Conservation (phyloP, 768 basidiomycete genomes). For the Xerocomus brunneocitrinus region DNA sequence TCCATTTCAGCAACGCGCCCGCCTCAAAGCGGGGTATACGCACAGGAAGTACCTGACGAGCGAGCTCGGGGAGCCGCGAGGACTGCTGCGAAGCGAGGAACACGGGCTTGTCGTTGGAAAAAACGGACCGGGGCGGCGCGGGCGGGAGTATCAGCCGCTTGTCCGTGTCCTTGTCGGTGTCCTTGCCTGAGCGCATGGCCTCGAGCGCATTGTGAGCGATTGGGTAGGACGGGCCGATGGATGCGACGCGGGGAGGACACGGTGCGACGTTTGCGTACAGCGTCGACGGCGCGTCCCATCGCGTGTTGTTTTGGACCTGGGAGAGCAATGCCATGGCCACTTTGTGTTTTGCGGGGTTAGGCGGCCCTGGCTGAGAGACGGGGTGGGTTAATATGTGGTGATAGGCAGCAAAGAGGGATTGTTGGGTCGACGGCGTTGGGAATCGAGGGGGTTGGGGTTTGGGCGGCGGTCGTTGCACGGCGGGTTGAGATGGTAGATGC, state of each 20-base stretch:
- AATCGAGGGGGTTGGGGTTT: slow-evolving; percentile 27
- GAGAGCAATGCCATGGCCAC: slow-evolving; percentile 69
- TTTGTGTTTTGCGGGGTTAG: slow-evolving; percentile 64
- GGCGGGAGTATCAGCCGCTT: slow-evolving; percentile 31
- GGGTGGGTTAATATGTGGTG: slow-evolving; percentile 76
- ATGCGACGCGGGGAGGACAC: slow-evolving; percentile 55
- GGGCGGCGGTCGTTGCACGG: slow-evolving; percentile 22
- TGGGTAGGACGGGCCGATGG: slow-evolving; percentile 66
- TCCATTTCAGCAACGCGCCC: neutral
- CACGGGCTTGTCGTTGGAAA: slow-evolving; percentile 49
- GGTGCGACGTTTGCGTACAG: slow-evolving; percentile 57
- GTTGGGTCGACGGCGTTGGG: slow-evolving; percentile 55
- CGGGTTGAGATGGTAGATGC: slow-evolving; percentile 54
- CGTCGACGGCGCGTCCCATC: slow-evolving; percentile 68
- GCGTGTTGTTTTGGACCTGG: slow-evolving; percentile 50
- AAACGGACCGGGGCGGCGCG: slow-evolving; percentile 36
- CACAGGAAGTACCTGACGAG: slow-evolving; percentile 64
- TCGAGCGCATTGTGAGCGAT: slow-evolving; percentile 37
- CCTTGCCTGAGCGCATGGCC: slow-evolving; percentile 35
- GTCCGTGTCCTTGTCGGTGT: slow-evolving; percentile 53
- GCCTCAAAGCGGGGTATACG: slow-evolving; percentile 21
- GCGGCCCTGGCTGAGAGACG: slow-evolving; percentile 42
- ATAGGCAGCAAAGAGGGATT: slow-evolving; percentile 62
- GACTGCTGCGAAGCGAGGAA: slow-evolving; percentile 62
- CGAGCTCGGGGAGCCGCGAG: slow-evolving; percentile 63